Evolutionary conservation across 164 flowering plant genomes (phyloP).

Genomic region (Magnolia sinica): DNA sequence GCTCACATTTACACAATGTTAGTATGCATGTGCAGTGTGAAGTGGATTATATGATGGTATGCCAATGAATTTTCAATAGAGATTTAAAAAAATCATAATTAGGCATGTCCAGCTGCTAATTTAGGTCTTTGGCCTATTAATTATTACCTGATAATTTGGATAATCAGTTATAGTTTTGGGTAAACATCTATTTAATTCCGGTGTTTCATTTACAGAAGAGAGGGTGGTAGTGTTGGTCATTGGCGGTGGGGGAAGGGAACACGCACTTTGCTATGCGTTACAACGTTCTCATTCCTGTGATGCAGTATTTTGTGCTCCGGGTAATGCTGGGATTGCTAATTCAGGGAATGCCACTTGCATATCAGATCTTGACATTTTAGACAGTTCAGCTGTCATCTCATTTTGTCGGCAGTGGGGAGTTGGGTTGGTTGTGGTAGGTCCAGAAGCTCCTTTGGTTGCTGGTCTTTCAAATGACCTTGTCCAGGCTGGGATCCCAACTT

Average conservation of each 20-base stretch:
- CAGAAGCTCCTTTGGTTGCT: conserved; percentile 95
- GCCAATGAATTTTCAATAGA: not conserved
- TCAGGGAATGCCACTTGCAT: conserved; percentile 90
- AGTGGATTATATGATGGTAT: not conserved
- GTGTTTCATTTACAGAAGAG: conserved; percentile 31
- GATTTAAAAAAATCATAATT: not conserved
- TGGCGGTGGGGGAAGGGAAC: conserved; percentile 98
- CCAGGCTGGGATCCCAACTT: conserved; percentile 76
- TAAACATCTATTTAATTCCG: not conserved
- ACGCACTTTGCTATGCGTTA: conserved; percentile 91
- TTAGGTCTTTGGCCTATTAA: not conserved
- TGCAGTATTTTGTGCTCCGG: conserved; percentile 89
- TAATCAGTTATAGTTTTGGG: not conserved
- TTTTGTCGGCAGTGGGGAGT: conserved; percentile 73
- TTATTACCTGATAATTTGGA: not conserved
- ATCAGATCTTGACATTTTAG: conserved; percentile 58
- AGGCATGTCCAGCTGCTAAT: not conserved
- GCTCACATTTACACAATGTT: no score
- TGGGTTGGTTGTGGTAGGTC: conserved; percentile 89
- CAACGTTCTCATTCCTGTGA: conserved; percentile 76
- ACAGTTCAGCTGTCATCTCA: conserved; percentile 67
- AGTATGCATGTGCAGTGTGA: not conserved
- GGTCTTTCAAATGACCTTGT: conserved; percentile 86
- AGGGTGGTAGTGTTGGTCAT: conserved; percentile 78
- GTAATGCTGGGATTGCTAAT: conserved; percentile 88